Evolutionary conservation across 345 rosid genomes (phyloP).

Genomic region (Gossypium australe): DNA sequence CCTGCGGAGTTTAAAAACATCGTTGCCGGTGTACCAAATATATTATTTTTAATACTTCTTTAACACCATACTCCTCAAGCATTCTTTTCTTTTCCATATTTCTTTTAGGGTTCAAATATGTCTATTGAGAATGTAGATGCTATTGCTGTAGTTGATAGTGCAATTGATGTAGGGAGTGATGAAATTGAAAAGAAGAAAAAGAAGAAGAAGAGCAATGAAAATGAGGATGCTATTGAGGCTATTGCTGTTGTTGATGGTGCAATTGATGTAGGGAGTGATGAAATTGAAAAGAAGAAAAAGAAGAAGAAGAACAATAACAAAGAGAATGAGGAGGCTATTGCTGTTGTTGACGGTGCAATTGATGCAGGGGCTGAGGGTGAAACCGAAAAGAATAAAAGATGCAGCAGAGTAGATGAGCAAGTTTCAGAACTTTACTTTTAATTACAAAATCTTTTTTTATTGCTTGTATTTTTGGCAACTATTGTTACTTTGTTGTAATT

Average conservation of each 20-base stretch:
- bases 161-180: constrained; percentile 7
- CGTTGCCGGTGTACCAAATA: too few species aligned
- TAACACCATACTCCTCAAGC: too few species aligned
- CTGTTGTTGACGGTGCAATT: constrained; percentile 30
- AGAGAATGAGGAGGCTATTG: background rate
- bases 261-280: constrained; percentile 7
- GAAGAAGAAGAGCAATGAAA: background rate
- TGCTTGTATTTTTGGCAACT: background rate
- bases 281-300: constrained; percentile 5
- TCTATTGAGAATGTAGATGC: background rate
- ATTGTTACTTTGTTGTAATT: constrained; percentile 8
- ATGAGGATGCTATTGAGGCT: background rate
- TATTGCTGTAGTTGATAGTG: background rate
- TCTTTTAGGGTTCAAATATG: too few species aligned
- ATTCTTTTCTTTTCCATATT: too few species aligned
- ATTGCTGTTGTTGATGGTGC: background rate
- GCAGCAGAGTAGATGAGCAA: constrained; percentile 20
- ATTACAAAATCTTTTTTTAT: background rate
- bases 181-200: constrained; percentile 19
- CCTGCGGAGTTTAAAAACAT: too few species aligned
- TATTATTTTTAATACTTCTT: too few species aligned
- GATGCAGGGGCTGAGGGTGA: constrained; percentile 34
- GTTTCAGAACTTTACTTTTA: constrained; percentile 1
- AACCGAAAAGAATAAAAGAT: constrained; percentile 49
- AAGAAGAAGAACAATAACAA: too few species aligned